phyloP scores from a whole-genome alignment of 352 stramenopile genomes.

The Blastocystis sp. region DNA sequence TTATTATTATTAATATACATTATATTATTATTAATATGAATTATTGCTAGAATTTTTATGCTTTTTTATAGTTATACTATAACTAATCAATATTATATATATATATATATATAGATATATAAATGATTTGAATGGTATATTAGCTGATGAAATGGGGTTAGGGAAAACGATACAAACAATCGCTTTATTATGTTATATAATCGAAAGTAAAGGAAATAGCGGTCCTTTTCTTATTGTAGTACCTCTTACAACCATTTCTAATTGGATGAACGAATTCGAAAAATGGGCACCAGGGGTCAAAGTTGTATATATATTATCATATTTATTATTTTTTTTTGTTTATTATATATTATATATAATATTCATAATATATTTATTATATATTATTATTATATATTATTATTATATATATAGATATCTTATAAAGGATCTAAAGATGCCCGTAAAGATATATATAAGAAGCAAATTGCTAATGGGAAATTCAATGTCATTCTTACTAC shows the following conservation, averaged over 20 bases:
- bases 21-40: no score
- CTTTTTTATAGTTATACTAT: no score
- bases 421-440: conserved; percentile 71
- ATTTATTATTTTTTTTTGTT: no score
- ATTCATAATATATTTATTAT: conserved; percentile 61
- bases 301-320: no score
- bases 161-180: conserved; percentile 85
- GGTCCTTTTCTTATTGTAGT: conserved; percentile 89
- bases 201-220: conserved; percentile 66
- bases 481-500: conserved; percentile 71
- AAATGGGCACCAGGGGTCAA: conserved; percentile 86
- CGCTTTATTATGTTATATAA: conserved; percentile 74
- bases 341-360: no score
- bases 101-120: no score
- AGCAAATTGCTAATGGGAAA: conserved; percentile 51
- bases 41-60: no score
- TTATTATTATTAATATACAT: no score
- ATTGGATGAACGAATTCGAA: conserved; percentile 91
- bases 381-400: neutral
- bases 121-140: conserved; percentile 91
- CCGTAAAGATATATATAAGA: conserved; percentile 54
- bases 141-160: conserved; percentile 66
- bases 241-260: conserved; percentile 84
- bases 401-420: conserved; percentile 47
- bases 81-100: no score